phyloP scores from a whole-genome alignment of 306 rosid species.

The Castanospermum australe region DNA sequence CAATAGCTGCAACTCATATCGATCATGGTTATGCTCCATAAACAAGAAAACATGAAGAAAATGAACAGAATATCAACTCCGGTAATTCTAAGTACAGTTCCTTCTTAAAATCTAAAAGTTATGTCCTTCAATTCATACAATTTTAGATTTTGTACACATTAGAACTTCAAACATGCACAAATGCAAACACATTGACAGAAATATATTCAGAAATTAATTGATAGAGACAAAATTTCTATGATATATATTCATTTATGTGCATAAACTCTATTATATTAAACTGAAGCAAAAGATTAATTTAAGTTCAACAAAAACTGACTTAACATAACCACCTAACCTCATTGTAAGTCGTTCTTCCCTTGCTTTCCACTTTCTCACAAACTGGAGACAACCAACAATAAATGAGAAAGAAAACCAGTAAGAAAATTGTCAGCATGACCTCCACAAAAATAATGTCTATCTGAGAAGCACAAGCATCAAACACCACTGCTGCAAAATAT shows the following conservation, averaged over 20 bases:
- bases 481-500: neutral
- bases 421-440: neutral
- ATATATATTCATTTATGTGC: neutral
- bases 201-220: neutral
- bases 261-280: neutral
- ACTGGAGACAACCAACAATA: constrained; percentile 52
- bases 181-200: neutral
- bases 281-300: neutral
- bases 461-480: constrained; percentile 1
- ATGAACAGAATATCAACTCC: neutral
- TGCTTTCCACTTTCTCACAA: constrained; percentile 99
- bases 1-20: neutral
- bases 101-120: neutral
- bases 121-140: neutral
- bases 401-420: constrained; percentile 27
- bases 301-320: constrained; percentile 10
- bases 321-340: constrained; percentile 63
- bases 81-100: neutral
- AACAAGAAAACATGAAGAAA: neutral
- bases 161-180: neutral
- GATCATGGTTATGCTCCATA: constrained; percentile 2
- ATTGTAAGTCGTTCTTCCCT: constrained; percentile 94
- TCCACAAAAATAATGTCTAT: neutral
- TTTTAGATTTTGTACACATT: neutral
- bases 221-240: neutral